Evolutionary conservation across 768 basidiomycete species (phyloP).

Genomic region (Boletus reticulatus): DNA sequence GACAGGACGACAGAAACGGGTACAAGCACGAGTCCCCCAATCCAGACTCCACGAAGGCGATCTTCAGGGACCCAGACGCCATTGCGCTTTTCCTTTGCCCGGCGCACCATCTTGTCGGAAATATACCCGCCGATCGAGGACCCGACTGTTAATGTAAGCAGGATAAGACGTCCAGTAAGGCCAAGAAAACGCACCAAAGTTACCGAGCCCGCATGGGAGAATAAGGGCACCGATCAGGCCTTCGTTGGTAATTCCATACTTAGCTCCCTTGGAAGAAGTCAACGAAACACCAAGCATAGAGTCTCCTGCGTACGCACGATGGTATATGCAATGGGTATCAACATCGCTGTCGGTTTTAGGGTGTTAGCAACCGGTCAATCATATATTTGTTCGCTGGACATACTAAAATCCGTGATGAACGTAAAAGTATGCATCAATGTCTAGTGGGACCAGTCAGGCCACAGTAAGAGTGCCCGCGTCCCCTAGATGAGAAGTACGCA

Average conservation of each 20-base stretch:
- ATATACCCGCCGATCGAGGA: conserved; percentile 57
- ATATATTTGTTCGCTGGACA: too few relatives aligned
- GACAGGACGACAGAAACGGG: conserved; percentile 51
- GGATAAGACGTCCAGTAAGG: not conserved
- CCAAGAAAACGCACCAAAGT: conserved; percentile 13
- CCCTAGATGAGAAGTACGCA: too few relatives aligned
- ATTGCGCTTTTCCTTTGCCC: conserved; percentile 46
- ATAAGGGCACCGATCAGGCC: conserved; percentile 23
- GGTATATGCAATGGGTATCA: too few relatives aligned
- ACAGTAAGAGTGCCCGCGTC: too few relatives aligned
- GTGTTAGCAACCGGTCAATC: too few relatives aligned
- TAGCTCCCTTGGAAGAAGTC: conserved; percentile 42
- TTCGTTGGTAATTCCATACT: conserved; percentile 23
- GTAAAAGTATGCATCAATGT: too few relatives aligned
- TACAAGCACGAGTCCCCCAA: conserved; percentile 45
- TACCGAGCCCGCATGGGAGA: conserved; percentile 28
- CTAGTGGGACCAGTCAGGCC: too few relatives aligned
- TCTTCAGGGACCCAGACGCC: conserved; percentile 70
- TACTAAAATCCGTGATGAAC: too few relatives aligned
- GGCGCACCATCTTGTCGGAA: conserved; percentile 53
- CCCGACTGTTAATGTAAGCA: conserved; percentile 42
- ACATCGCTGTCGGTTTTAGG: too few relatives aligned
- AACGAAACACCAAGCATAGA: not conserved
- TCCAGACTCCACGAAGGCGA: conserved; percentile 52
- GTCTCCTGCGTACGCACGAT: too few relatives aligned